Conservation (phyloP, 2,329 filamentous ascomycete genomes). For the Alternaria ventricosa region DNA sequence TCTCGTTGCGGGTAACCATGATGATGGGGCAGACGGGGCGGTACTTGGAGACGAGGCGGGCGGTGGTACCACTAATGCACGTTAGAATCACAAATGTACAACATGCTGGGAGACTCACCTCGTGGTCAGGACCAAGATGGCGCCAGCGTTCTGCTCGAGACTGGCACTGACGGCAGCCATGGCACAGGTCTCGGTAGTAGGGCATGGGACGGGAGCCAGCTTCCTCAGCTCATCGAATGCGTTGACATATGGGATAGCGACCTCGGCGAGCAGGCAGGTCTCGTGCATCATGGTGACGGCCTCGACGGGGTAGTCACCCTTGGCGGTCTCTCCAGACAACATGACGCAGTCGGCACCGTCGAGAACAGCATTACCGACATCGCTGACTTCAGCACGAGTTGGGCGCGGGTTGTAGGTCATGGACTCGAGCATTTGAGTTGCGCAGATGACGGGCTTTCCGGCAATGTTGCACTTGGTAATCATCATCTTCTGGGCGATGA, state of each 20-base stretch:
- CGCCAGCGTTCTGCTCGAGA: slow-evolving; percentile 93
- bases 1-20: slow-evolving; percentile 92
- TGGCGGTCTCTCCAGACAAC: slow-evolving; percentile 98
- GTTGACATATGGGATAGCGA: slow-evolving; percentile 95
- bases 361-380: slow-evolving; percentile 96
- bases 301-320: slow-evolving; percentile 92
- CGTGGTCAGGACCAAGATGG: slow-evolving; percentile 94
- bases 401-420: slow-evolving; percentile 99
- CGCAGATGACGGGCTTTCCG: slow-evolving; percentile 98
- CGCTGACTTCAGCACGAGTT: slow-evolving; percentile 96
- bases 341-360: slow-evolving; percentile 99
- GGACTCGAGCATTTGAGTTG: slow-evolving; percentile 99
- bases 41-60: slow-evolving; percentile 96
- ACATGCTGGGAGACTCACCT: slow-evolving; percentile 59
- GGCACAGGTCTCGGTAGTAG: slow-evolving; percentile 89
- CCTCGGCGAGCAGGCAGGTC: slow-evolving; percentile 94
- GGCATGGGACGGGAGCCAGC: slow-evolving; percentile 81
- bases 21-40: slow-evolving; percentile 98
- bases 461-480: slow-evolving; percentile 99
- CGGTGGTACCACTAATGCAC: slow-evolving; percentile 76
- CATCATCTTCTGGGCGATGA: slow-evolving; percentile 99
- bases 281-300: slow-evolving; percentile 98
- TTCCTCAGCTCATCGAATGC: slow-evolving; percentile 95
- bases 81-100: slow-evolving; percentile 22
- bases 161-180: slow-evolving; percentile 97